Evolutionary conservation across 805 yeast species (phyloP).

Genomic region (Candida takata): DNA sequence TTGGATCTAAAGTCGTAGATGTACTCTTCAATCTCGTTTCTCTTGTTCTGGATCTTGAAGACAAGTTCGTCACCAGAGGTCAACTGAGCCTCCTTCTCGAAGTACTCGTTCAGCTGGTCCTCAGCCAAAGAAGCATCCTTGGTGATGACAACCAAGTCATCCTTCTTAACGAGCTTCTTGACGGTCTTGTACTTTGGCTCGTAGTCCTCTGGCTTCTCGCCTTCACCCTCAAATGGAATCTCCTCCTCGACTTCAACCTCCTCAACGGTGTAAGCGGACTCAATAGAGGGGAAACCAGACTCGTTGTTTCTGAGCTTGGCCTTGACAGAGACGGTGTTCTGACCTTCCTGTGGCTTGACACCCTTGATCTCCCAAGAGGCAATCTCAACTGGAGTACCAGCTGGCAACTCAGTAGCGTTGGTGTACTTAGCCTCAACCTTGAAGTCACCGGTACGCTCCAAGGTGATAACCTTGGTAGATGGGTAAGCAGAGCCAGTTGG

Average conservation of each 20-base stretch:
- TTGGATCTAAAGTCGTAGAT: constrained; percentile 96
- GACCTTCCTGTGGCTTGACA: constrained; percentile 72
- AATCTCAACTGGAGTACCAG: constrained; percentile 53
- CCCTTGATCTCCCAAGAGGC: constrained; percentile 87
- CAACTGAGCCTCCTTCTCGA: constrained; percentile 82
- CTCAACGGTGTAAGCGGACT: constrained; percentile 90
- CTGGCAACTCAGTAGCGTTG: constrained; percentile 63
- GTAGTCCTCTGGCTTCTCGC: constrained; percentile 71
- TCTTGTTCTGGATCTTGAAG: constrained; percentile 97
- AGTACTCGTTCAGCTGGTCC: constrained; percentile 46
- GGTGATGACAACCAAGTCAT: constrained; percentile 58
- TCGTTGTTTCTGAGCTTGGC: constrained; percentile 96
- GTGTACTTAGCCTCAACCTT: constrained; percentile 83
- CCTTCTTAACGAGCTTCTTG: constrained; percentile 90
- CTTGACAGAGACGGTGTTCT: constrained; percentile 74
- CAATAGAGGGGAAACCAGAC: constrained; percentile 89
- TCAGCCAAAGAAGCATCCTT: constrained; percentile 57
- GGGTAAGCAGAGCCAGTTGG: constrained; percentile 91
- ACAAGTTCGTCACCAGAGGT: constrained; percentile 90
- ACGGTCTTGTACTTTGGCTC: constrained; percentile 86
- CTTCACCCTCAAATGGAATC: constrained; percentile 58
- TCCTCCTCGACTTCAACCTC: constrained; percentile 87
- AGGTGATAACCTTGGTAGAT: constrained; percentile 89
- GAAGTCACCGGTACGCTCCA: constrained; percentile 88
- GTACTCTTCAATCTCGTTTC: constrained; percentile 97